These are phyloP conservation scores for Ricinus communis DNA, from an alignment of 345 rosid species.

Conservation along the genomic window DNA sequence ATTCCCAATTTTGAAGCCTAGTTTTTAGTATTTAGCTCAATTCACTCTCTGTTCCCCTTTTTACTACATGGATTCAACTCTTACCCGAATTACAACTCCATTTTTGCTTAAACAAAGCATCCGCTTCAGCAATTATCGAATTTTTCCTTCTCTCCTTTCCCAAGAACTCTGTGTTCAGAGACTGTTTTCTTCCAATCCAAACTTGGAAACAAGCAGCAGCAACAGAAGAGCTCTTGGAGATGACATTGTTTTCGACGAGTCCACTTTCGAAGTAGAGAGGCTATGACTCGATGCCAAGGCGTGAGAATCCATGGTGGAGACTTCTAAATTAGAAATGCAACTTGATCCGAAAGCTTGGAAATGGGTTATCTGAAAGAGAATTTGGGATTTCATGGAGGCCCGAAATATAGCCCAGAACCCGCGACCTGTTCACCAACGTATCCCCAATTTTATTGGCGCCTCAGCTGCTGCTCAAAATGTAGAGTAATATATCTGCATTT, in stretches of 20 bases:
- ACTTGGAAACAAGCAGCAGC: conserved; percentile 20
- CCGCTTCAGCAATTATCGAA: too few relatives aligned
- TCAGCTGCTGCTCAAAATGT: too few relatives aligned
- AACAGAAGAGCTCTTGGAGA: conserved; percentile 6
- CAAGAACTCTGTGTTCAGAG: neutral
- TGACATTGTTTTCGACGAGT: conserved; percentile 46
- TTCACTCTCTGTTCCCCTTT: too few relatives aligned
- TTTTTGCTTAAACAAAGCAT: conserved; percentile 15
- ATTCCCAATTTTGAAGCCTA: too few relatives aligned
- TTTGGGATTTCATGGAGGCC: conserved; percentile 91
- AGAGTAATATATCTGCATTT: too few relatives aligned
- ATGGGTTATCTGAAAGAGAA: conserved; percentile 72
- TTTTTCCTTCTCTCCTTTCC: neutral
- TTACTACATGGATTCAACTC: too few relatives aligned
- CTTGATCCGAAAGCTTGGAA: conserved; percentile 92
- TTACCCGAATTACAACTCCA: too few relatives aligned
- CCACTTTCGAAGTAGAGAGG: conserved; percentile 63
- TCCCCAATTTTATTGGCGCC: conserved; percentile 87
- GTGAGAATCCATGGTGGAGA: conserved; percentile 68
- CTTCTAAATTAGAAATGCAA: conserved; percentile 44
- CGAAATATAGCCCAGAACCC: conserved; percentile 68
- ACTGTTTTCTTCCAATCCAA: conserved; percentile 8
- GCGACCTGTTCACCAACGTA: conserved; percentile 86
- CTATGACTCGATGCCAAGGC: conserved; percentile 64
- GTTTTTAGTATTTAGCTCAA: too few relatives aligned